Evolutionary conservation across 139 green algal genomes (phyloP).

Genomic region (Chlorella sp.): DNA sequence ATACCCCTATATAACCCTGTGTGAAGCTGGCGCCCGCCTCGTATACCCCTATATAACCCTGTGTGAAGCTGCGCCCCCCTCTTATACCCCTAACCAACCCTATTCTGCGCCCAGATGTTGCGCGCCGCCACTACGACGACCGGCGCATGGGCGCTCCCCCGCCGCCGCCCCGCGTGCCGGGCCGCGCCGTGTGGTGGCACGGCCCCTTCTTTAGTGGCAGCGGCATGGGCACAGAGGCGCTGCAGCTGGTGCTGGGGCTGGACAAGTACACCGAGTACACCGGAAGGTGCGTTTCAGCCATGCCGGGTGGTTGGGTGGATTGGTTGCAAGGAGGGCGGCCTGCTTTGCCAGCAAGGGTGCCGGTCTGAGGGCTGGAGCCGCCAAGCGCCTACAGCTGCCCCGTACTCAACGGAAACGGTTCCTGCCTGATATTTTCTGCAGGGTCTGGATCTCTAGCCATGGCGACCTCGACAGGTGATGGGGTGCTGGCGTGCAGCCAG

Average conservation of each 20-base stretch:
- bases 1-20: no score
- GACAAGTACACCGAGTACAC: constrained; percentile 12
- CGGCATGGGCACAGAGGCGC: constrained; percentile 14
- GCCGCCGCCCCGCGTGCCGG: neutral
- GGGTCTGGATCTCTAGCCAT: neutral
- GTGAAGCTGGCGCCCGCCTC: no score
- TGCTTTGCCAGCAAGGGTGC: neutral
- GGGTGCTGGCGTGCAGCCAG: no score
- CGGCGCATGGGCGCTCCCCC: neutral
- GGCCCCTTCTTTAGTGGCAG: neutral
- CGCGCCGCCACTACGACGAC: neutral
- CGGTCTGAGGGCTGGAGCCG: neutral
- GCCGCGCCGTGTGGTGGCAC: constrained; percentile 12
- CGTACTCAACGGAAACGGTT: neutral
- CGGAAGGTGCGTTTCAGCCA: neutral
- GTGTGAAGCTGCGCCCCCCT: no score
- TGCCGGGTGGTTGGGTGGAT: neutral
- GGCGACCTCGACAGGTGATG: neutral
- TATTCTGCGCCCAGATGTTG: no score
- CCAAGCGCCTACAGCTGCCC: neutral
- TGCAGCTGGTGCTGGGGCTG: constrained; percentile 17
- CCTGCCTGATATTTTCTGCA: neutral
- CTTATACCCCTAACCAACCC: no score
- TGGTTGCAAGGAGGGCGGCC: no score
- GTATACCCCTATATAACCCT: no score